Evolutionary conservation across 2,329 filamentous ascomycete species (phyloP), one percentile per base, ranked within the genome.

Genomic region (Hortaea sp.): DNA sequence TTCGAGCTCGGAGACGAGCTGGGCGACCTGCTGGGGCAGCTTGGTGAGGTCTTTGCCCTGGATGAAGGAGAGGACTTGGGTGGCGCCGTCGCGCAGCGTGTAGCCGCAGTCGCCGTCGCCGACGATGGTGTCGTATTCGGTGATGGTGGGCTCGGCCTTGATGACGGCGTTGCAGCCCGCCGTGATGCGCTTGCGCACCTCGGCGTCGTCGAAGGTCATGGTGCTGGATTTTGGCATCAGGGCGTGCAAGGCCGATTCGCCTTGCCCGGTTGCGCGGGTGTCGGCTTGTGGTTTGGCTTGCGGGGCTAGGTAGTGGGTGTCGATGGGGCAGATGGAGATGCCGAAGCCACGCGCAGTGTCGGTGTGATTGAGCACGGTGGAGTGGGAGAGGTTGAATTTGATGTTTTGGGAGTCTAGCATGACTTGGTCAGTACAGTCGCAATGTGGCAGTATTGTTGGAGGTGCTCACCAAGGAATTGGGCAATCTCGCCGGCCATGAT

Each of bases 101-200:
- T 62, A 62, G 42, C 63, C 63, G 45, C 63, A 65, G 41, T 65
- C 63, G 31, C 62, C 63, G 41, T 65, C 63, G 43, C 63, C 63
- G 39, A 64, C 63, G 41, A 64, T 63, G 1, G 59, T 60, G 53
- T 65, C 63, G 52, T 64, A 65, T 32, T 63, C 55, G 31, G 63
- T 65, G 38, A 65, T 65, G 12, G 53, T 62, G 7, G 61, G 57
- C 43, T 65, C 63, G 28, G 53, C 59, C 4, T 51, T 50, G 51
- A 65, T 63, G 29, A 64, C 52, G 6, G 61, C 61, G 30, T 59
- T 49, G 50, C 62, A 65, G 49, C 59, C 63, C 10, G 54, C 48
- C 32, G 56, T 43, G 39, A 65, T 62, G 7, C 55, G 53, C 6
- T 38, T 35, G 11, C 61, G 60, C 29, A 63, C 49, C 20, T 48